These are phyloP conservation scores for Boletus reticulatus DNA, from an alignment of 768 basidiomycete genomes.

Conservation along the genomic window DNA sequence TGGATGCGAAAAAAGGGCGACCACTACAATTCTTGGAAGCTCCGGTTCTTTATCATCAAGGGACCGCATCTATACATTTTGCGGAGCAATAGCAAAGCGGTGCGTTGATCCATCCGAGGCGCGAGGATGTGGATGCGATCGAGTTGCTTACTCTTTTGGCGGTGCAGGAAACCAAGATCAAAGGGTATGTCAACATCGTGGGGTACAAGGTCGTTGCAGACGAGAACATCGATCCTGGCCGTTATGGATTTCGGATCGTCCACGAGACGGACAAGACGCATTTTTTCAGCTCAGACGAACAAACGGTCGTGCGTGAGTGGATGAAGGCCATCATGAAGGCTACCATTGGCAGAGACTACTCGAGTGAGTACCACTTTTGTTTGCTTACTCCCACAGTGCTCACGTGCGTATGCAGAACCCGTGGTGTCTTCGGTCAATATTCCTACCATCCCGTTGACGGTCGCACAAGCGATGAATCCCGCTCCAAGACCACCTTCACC, in stretches of 20 bases:
- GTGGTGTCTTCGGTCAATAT: conserved; percentile 97
- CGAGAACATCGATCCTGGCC: conserved; percentile 87
- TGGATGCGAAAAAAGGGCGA: conserved; percentile 98
- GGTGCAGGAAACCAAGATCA: conserved; percentile 84
- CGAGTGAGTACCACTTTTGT: conserved; percentile 52
- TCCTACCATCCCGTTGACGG: conserved; percentile 90
- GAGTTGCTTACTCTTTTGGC: neutral
- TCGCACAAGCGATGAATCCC: conserved; percentile 96
- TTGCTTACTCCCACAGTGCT: neutral
- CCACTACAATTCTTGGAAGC: conserved; percentile 90
- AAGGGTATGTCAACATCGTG: conserved; percentile 89
- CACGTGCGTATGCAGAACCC: conserved; percentile 54
- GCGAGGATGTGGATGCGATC: neutral
- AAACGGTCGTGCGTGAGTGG: conserved; percentile 86
- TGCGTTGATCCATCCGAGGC: conserved; percentile 1
- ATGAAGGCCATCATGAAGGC: conserved; percentile 99
- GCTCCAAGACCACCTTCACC: conserved; percentile 95
- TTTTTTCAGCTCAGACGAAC: conserved; percentile 91
- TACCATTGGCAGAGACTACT: conserved; percentile 91
- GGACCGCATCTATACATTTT: conserved; percentile 89
- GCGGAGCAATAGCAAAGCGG: conserved; percentile 63
- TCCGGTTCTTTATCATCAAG: conserved; percentile 88
- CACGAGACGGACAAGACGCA: conserved; percentile 87
- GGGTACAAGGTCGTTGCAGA: conserved; percentile 95
- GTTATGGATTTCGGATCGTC: conserved; percentile 93